phyloP scores from a whole-genome alignment of 805 yeast genomes.

The Blastobotrys mokoenaii region DNA sequence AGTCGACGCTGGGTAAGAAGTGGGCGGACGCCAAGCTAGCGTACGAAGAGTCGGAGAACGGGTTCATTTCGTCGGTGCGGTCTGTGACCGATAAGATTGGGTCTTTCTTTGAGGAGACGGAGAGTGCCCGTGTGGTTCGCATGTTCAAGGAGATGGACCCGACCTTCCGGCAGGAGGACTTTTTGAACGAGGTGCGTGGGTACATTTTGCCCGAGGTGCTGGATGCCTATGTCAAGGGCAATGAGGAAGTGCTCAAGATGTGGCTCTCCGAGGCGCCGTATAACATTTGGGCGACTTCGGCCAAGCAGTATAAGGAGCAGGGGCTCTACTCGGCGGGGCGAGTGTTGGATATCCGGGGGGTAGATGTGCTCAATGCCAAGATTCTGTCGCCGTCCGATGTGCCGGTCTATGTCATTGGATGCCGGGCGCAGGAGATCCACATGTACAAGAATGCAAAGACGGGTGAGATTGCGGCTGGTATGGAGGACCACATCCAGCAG shows the following conservation, averaged over 20 bases:
- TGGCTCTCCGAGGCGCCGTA: slow-evolving; percentile 98
- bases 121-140: slow-evolving; percentile 83
- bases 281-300: slow-evolving; percentile 88
- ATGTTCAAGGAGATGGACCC: slow-evolving; percentile 88
- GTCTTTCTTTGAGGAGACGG: slow-evolving; percentile 92
- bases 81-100: slow-evolving; percentile 72
- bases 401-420: slow-evolving; percentile 88
- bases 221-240: slow-evolving; percentile 92
- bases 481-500: slow-evolving; percentile 84
- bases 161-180: slow-evolving; percentile 66
- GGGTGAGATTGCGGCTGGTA: slow-evolving; percentile 92
- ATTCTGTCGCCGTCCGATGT: slow-evolving; percentile 80
- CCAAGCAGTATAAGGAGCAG: slow-evolving; percentile 85
- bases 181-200: slow-evolving; percentile 77
- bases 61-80: slow-evolving; percentile 72
- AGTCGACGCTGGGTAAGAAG: slow-evolving; percentile 60
- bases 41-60: slow-evolving; percentile 86
- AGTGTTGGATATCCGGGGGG: slow-evolving; percentile 90
- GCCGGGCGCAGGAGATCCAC: slow-evolving; percentile 95
- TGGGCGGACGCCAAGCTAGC: slow-evolving; percentile 52
- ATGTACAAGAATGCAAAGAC: slow-evolving; percentile 82
- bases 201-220: slow-evolving; percentile 90
- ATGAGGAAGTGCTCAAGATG: slow-evolving; percentile 65
- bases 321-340: slow-evolving; percentile 86
- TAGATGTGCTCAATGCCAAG: slow-evolving; percentile 83